Evolutionary conservation across 176 grass and related monocot species (phyloP), one percentile per base, ranked within the genome.

Genomic region (Carex littledalei): DNA sequence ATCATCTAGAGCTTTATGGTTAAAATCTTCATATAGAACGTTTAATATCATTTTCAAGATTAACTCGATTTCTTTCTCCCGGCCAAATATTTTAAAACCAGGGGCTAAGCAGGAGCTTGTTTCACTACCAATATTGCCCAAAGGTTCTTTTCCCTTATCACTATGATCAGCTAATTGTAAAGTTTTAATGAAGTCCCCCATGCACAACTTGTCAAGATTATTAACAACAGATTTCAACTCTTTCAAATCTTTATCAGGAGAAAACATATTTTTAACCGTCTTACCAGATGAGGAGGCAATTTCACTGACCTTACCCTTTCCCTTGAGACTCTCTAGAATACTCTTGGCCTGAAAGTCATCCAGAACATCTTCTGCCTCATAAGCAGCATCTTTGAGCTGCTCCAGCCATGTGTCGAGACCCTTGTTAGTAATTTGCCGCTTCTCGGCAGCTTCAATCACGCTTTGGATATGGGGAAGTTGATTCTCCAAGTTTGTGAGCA

Each of bases 291-390:
- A 57, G 6, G 53, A 55, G 26, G 53, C 31, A 63, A 45, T 60
- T 67, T 78, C 66, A 61, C 5, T 85, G 11, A 85, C 45, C 31
- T 35, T 79, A 13, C 4, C 5, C 17, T 85, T 78, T 0, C 31
- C 18, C 39, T 85, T 31, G 3, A 64, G 29, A 11, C 21, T 76
- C 14, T 85, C 84, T 16, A 20, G 53, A 5, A 85, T 76, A 5
- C 24, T 49, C 34, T 52, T 76, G 4, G 55, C 55, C 39, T 85
- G 82, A 24, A 85, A 85, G 75, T 89, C 17, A 43, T 89, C 87
- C 9, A 89, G 49, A 47, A 89, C 66, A 66, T 89, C 65, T 21
- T 81, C 63, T 6, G 83, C 83, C 55, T 89, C 87, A 6, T 21
- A 54, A 17, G 17, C 13, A 18, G 49, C 84, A 86, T 77, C 17